phyloP scores from a whole-genome alignment of 2,329 filamentous ascomycete species.

The Pseudocercospora eumusae region DNA sequence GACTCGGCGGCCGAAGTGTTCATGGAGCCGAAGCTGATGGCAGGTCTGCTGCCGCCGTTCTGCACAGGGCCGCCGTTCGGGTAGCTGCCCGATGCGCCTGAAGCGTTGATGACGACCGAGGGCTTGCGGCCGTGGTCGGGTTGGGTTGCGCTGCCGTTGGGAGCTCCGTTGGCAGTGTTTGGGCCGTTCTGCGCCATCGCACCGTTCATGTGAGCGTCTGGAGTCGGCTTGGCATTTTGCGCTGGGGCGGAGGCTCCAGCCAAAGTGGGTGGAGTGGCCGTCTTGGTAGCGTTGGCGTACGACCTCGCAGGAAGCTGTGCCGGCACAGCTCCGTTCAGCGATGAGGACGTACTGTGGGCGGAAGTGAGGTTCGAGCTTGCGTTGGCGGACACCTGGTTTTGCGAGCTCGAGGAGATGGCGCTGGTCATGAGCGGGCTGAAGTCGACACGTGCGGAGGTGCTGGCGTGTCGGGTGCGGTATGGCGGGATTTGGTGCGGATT shows the following conservation, averaged over 20 bases:
- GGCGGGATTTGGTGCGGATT: neutral
- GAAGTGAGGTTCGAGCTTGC: slow-evolving; percentile 52
- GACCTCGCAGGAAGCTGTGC: slow-evolving; percentile 59
- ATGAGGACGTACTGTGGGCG: slow-evolving; percentile 53
- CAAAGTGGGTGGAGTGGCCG: slow-evolving; percentile 54
- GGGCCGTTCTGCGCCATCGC: slow-evolving; percentile 45
- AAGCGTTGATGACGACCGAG: slow-evolving; percentile 88
- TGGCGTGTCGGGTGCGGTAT: slow-evolving; percentile 5
- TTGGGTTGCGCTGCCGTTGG: slow-evolving; percentile 63
- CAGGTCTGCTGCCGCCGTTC: slow-evolving; percentile 50
- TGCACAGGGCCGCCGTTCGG: slow-evolving; percentile 72
- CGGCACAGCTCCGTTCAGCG: slow-evolving; percentile 54
- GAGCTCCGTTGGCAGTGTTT: slow-evolving; percentile 56
- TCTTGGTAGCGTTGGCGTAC: slow-evolving; percentile 65
- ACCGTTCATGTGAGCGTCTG: slow-evolving; percentile 76
- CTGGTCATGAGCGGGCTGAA: slow-evolving; percentile 60
- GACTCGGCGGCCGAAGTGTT: slow-evolving; percentile 64
- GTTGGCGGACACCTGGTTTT: slow-evolving; percentile 51
- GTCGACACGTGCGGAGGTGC: slow-evolving; percentile 15
- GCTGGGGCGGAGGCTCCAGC: slow-evolving; percentile 52
- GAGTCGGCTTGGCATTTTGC: slow-evolving; percentile 60
- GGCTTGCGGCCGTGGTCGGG: slow-evolving; percentile 79
- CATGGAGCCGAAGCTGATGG: slow-evolving; percentile 80
- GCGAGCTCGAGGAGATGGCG: slow-evolving; percentile 55
- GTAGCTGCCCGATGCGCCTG: slow-evolving; percentile 72